Conservation (phyloP, 108 stramenopile genomes). For the Epithemia pelagica region DNA sequence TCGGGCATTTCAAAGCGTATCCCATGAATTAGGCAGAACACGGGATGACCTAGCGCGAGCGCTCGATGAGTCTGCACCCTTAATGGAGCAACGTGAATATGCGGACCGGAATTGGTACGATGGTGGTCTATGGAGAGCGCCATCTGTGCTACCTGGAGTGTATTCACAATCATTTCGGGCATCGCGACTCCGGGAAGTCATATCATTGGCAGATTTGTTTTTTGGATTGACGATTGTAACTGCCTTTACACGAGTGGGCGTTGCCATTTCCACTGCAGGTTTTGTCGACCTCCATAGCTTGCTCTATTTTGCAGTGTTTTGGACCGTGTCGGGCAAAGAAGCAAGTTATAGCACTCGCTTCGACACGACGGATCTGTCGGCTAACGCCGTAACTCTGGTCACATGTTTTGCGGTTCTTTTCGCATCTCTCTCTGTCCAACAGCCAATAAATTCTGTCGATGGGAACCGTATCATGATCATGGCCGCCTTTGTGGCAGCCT, state of each 20-base stretch:
- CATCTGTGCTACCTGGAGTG: conserved; percentile 45
- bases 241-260: conserved; percentile 68
- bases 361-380: conserved; percentile 73
- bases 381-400: conserved; percentile 53
- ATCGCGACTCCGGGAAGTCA: conserved; percentile 33
- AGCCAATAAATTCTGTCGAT: conserved; percentile 48
- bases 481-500: conserved; percentile 53
- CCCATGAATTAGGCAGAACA: conserved; percentile 51
- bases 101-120: conserved; percentile 67
- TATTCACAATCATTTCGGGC: conserved; percentile 16
- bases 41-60: conserved; percentile 13
- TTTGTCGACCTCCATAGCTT: conserved; percentile 36
- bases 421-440: conserved; percentile 49
- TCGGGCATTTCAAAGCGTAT: conserved; percentile 64
- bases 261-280: conserved; percentile 53
- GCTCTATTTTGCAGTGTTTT: conserved; percentile 80
- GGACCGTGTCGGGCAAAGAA: conserved; percentile 77
- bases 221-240: conserved; percentile 75
- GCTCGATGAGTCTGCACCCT: conserved; percentile 24
- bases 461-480: conserved; percentile 64
- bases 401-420: conserved; percentile 76
- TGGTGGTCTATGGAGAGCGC: conserved; percentile 76
- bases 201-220: conserved; percentile 64
- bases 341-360: conserved; percentile 66
- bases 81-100: conserved; percentile 41